Percentiles rank a stretch among this genome's conserved stretches.
Evolutionary conservation across 345 rosid genomes (phyloP).

Genomic region (Eutrema heterophyllum): DNA sequence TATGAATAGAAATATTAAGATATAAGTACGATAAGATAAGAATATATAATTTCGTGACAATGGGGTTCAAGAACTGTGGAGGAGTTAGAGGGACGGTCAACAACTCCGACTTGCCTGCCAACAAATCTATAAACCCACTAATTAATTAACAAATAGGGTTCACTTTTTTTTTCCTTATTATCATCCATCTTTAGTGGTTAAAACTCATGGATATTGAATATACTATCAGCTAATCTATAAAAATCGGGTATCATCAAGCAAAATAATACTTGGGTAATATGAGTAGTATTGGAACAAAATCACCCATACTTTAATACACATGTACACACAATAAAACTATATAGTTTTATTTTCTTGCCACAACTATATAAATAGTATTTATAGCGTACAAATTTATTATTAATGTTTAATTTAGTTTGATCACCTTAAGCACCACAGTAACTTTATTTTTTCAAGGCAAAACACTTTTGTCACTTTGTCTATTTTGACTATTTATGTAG

Average conservation of each 20-base stretch:
- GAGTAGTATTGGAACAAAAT: too few relatives aligned
- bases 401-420: neutral
- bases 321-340: neutral
- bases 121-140: constrained; percentile 11
- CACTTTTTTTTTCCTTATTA: too few relatives aligned
- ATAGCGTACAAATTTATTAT: neutral
- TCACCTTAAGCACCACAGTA: constrained; percentile 1
- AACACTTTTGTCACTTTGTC: constrained; percentile 2
- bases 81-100: constrained; percentile 53
- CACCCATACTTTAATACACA: too few relatives aligned
- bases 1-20: neutral
- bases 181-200: constrained; percentile 5
- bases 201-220: neutral
- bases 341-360: too few relatives aligned
- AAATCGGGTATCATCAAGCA: neutral
- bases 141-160: neutral
- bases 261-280: neutral
- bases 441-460: neutral
- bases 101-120: constrained; percentile 71
- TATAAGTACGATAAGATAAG: neutral
- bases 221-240: neutral
- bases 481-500: constrained; percentile 3
- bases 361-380: neutral
- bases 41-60: neutral
- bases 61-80: constrained; percentile 13